Base-by-base conservation (phyloP, 495 filamentous ascomycete genomes). In the Staphylotrichum tortipilum region DNA sequence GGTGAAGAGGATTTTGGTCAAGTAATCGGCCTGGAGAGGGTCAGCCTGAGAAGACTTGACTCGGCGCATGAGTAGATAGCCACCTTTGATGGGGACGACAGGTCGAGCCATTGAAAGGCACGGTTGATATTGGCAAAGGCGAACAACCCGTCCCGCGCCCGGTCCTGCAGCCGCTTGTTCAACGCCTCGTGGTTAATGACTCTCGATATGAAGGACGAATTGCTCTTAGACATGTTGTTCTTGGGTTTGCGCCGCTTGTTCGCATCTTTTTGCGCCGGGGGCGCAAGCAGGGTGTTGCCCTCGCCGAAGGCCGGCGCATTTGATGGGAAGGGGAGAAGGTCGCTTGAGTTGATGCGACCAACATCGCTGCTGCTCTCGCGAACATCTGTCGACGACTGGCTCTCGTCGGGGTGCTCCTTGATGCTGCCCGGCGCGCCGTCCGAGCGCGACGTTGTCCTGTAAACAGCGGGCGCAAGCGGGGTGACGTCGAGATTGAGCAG, bases 151-250 rank as follows among this genome's bases (percentile, higher is more conserved):
- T 94, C 86, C 14, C 75, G 68, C 26, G 81, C 78, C 44, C 85
- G 82, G 17, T 97, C 94, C 42, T 80, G 74, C 41, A 97, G 65
- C 45, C 87, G 77, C 63, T 94, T 95, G 1, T 70, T 69, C 22
- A 92, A 64, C 9, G 78, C 73, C 54, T 98, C 94, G 64, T 95
- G 86, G 7, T 86, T 80, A 39, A 96, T 94, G n/a, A 95, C 90
- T 44, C 92, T 72, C 6, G 90, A 95, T 18, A 98, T 89, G 60
- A 95, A 97, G 4, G 89, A 91, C 17, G 92, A 97, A 67, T 94
- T 96, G 69, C 88, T 96, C 73, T 98, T 98, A 34, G 89, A 80
- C 58, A 98, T 89, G 64, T 92, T 97, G 65, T 88, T 95, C 70
- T 95, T 96, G 10, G 92, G 94, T 67, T 97, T 98, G 52, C 84